A percentile compares a stretch with the other conserved stretches of the same genome.
Evolutionary conservation across 768 basidiomycete species (phyloP).

Genomic region (Pleurotus tuoliensis): DNA sequence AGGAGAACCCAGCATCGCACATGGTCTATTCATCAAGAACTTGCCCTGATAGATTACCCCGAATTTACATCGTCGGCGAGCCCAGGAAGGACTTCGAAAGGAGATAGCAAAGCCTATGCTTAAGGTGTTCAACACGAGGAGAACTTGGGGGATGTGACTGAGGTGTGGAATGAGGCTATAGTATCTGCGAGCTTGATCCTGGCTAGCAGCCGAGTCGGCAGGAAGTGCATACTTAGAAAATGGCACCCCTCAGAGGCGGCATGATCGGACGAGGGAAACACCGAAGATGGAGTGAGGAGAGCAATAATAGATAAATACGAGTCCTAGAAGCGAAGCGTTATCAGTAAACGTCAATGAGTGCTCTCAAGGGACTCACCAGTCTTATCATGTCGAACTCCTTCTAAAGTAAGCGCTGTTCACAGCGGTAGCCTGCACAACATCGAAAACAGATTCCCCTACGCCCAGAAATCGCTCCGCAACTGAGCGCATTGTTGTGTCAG

Average conservation of each 20-base stretch:
- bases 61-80: too few relatives aligned
- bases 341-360: neutral
- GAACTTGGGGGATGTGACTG: too few relatives aligned
- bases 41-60: neutral
- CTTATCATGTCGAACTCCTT: conserved; percentile 17
- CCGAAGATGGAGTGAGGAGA: neutral
- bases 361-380: neutral
- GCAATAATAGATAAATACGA: conserved; percentile 4
- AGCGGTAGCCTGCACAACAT: conserved; percentile 77
- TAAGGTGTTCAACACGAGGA: too few relatives aligned
- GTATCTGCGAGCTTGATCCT: too few relatives aligned
- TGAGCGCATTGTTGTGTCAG: conserved; percentile 74
- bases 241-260: too few relatives aligned
- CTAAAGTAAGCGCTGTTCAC: conserved; percentile 85
- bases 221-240: too few relatives aligned
- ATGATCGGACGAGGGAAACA: neutral
- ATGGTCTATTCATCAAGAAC: neutral
- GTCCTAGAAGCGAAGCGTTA: neutral
- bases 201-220: too few relatives aligned
- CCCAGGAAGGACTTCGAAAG: too few relatives aligned
- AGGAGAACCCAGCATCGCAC: conserved; percentile 3
- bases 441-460: conserved; percentile 87
- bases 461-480: conserved; percentile 80
- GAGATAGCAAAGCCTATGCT: too few relatives aligned
- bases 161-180: too few relatives aligned